phyloP scores from a whole-genome alignment of 306 rosid species.

The Acacia melanoxylon region DNA sequence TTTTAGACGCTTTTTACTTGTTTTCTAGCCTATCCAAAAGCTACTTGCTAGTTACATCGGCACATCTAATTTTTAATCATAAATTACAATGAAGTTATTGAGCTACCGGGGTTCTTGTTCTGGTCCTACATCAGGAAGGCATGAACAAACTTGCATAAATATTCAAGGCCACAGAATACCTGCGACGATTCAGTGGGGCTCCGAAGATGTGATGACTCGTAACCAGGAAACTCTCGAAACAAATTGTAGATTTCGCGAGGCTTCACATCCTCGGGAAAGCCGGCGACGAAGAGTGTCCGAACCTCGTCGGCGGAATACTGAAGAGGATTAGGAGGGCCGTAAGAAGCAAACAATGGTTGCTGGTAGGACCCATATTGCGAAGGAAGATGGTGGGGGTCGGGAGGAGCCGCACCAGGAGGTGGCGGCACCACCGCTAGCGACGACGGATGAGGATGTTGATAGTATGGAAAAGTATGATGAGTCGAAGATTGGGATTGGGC shows the following conservation, averaged over 20 bases:
- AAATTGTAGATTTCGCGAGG: conserved; percentile 87
- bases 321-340: conserved; percentile 40
- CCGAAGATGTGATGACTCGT: conserved; percentile 93
- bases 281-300: conserved; percentile 91
- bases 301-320: conserved; percentile 58
- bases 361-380: conserved; percentile 46
- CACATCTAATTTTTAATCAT: not conserved
- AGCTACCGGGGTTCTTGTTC: not conserved
- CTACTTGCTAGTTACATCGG: not conserved
- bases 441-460: conserved; percentile 51
- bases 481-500: conserved; percentile 55
- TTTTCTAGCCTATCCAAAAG: not conserved
- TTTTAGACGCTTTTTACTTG: not conserved
- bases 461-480: conserved; percentile 54
- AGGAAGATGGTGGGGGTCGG: conserved; percentile 39
- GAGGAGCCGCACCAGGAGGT: conserved; percentile 43
- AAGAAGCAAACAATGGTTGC: conserved; percentile 47
- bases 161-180: conserved; percentile 38
- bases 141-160: not conserved
- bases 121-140: not conserved
- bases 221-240: conserved; percentile 88
- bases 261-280: conserved; percentile 85
- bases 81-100: not conserved
- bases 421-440: conserved; percentile 42
- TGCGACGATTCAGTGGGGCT: conserved; percentile 66